These are phyloP conservation scores for Ajuga reptans DNA, from an alignment of 305 asterid species.

Conservation along the genomic window DNA sequence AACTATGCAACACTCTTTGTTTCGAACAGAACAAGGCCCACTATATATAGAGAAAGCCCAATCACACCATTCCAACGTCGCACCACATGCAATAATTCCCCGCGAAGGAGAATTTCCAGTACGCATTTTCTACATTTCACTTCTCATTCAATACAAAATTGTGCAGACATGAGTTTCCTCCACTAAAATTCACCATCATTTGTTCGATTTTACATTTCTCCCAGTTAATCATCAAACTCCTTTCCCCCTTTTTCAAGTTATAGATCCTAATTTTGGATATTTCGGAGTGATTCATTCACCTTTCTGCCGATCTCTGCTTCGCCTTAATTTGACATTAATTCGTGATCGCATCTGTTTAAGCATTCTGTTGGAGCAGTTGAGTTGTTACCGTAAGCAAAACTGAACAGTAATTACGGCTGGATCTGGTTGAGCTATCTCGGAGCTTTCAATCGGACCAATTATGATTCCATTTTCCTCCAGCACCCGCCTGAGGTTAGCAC, in stretches of 20 bases:
- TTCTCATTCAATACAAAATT: conserved; percentile 1
- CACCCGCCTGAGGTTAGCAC: conserved; percentile 69
- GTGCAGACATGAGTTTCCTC: conserved; percentile 9
- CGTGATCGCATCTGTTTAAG: conserved; percentile 24
- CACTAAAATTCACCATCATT: conserved; percentile 17
- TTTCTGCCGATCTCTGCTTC: conserved; percentile 28
- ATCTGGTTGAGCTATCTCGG: conserved; percentile 56
- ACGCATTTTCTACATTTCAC: conserved; percentile 22
- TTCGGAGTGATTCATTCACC: conserved; percentile 10
- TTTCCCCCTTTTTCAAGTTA: conserved; percentile 14
- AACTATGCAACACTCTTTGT: no score
- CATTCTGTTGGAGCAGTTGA: conserved; percentile 15
- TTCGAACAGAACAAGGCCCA: no score
- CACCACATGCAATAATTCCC: conserved; percentile 20
- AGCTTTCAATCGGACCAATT: conserved; percentile 45
- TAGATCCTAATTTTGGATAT: conserved; percentile 18
- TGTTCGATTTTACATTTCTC: conserved; percentile 10
- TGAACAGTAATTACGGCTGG: conserved; percentile 33
- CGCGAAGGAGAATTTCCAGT: conserved; percentile 17
- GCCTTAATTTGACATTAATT: neutral
- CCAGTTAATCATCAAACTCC: conserved; percentile 2
- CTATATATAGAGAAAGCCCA: neutral
- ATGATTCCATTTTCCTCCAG: conserved; percentile 92
- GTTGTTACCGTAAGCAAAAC: conserved; percentile 16
- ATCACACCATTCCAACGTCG: conserved; percentile 17